phyloP scores from a whole-genome alignment of 2,329 filamentous ascomycete genomes.

The Helminthosporium solani region DNA sequence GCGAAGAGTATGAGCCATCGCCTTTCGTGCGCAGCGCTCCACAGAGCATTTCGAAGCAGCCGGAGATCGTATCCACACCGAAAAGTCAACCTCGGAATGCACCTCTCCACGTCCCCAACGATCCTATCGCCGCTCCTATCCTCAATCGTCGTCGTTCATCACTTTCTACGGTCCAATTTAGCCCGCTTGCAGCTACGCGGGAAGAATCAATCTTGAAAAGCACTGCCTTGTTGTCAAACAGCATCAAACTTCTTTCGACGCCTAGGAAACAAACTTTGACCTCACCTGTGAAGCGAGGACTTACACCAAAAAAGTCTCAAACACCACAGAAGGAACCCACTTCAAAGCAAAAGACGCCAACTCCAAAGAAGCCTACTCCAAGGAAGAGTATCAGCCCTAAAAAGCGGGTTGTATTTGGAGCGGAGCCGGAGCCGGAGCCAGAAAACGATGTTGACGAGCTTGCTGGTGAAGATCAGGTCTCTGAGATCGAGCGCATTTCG shows the following conservation, averaged over 20 bases:
- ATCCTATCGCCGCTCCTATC: slow-evolving; percentile 38
- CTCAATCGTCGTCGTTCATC: slow-evolving; percentile 38
- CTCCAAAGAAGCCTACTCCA: slow-evolving; percentile 33
- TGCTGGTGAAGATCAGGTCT: slow-evolving; percentile 21
- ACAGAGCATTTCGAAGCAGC: slow-evolving; percentile 19
- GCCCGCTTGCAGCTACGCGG: slow-evolving; percentile 29
- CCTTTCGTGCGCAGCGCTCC: slow-evolving; percentile 34
- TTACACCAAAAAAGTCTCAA: slow-evolving; percentile 39
- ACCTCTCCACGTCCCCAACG: slow-evolving; percentile 27
- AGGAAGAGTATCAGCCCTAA: slow-evolving; percentile 35
- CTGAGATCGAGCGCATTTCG: slow-evolving; percentile 64
- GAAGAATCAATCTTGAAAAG: slow-evolving; percentile 36
- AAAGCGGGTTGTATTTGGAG: slow-evolving; percentile 37
- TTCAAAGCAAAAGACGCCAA: slow-evolving; percentile 44
- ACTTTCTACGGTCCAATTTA: slow-evolving; percentile 37
- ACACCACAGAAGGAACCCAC: slow-evolving; percentile 43
- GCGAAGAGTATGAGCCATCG: slow-evolving; percentile 37
- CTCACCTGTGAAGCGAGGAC: slow-evolving; percentile 46
- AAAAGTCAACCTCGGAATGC: slow-evolving; percentile 16
- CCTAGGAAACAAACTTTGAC: slow-evolving; percentile 49
- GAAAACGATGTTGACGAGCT: slow-evolving; percentile 30
- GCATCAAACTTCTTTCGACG: slow-evolving; percentile 51
- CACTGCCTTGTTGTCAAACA: slow-evolving; percentile 42
- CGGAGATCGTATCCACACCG: slow-evolving; percentile 25
- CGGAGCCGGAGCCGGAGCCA: slow-evolving; percentile 23